phyloP scores from a whole-genome alignment of 768 basidiomycete genomes.

The Mycena olivaceomarginata region DNA sequence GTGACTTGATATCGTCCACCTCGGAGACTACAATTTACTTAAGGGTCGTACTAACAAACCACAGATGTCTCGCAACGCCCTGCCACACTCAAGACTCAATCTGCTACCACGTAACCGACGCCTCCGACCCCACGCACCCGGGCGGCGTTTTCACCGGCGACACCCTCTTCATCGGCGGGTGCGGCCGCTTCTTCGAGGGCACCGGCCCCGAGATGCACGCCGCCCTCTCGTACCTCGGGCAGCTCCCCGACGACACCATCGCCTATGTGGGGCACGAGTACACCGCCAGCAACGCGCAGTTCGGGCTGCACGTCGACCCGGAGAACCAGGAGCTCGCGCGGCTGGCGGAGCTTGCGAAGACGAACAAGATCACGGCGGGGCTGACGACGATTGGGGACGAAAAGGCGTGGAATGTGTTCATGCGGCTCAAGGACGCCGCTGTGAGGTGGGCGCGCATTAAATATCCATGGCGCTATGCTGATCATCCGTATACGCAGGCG shows the following conservation, averaged over 20 bases:
- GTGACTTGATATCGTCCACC: too few species aligned
- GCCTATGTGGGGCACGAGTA: constrained; percentile 97
- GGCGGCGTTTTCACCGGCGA: constrained; percentile 96
- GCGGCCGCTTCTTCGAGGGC: constrained; percentile 97
- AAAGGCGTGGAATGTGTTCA: constrained; percentile 97
- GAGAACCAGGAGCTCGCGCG: constrained; percentile 76
- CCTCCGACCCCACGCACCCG: constrained; percentile 67
- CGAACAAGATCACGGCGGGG: constrained; percentile 83
- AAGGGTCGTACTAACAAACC: background rate
- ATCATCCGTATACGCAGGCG: constrained; percentile 61
- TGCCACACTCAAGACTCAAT: constrained; percentile 99
- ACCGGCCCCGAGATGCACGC: constrained; percentile 86
- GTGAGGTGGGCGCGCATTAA: constrained; percentile 68
- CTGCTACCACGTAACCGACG: constrained; percentile 86
- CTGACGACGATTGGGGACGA: constrained; percentile 94
- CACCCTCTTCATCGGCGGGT: constrained; percentile 92
- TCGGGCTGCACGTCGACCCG: constrained; percentile 78
- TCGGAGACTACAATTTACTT: background rate
- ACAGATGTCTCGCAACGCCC: constrained; percentile 89
- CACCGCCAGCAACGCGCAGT: constrained; percentile 83
- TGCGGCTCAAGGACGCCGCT: constrained; percentile 81
- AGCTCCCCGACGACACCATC: constrained; percentile 86
- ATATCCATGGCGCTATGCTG: background rate
- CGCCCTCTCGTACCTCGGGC: constrained; percentile 81
- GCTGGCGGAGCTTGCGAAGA: constrained; percentile 74